Percentiles rank a stretch among this genome's conserved stretches.
phyloP scores from a whole-genome alignment of 2,329 filamentous ascomycete species.

The Cytospora leucostoma region DNA sequence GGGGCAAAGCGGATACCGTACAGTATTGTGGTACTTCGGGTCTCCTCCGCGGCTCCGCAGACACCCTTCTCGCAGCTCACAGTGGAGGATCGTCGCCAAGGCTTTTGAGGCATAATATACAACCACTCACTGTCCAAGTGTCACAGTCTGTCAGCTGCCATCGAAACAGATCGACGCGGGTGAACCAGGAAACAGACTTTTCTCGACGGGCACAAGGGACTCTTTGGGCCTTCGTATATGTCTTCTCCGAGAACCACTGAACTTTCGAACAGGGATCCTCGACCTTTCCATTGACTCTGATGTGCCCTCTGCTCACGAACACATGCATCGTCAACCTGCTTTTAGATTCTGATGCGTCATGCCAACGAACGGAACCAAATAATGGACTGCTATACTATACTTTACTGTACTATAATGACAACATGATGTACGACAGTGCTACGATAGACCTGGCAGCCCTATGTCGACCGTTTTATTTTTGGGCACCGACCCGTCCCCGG shows the following conservation, averaged over 20 bases:
- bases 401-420: background rate
- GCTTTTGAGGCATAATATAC: slow-evolving; percentile 2
- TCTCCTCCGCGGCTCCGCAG: background rate
- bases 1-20: background rate
- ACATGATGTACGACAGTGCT: background rate
- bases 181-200: background rate
- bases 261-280: background rate
- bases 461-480: background rate
- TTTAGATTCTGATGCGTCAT: background rate
- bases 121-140: slow-evolving; percentile 3
- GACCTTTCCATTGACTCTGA: background rate
- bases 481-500: slow-evolving; percentile 8
- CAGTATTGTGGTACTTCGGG: background rate
- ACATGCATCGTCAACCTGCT: background rate
- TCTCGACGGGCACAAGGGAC: background rate
- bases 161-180: background rate
- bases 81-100: slow-evolving; percentile 19
- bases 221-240: background rate
- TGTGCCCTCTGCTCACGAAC: slow-evolving; percentile 14
- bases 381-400: background rate
- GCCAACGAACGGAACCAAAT: background rate
- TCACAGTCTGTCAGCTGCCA: slow-evolving; percentile 2
- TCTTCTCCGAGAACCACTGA: background rate
- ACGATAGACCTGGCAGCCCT: slow-evolving; percentile 18
- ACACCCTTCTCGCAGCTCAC: slow-evolving; percentile 1